Evolutionary conservation across 164 flowering plant species (phyloP).

Genomic region (Macadamia integrifolia): DNA sequence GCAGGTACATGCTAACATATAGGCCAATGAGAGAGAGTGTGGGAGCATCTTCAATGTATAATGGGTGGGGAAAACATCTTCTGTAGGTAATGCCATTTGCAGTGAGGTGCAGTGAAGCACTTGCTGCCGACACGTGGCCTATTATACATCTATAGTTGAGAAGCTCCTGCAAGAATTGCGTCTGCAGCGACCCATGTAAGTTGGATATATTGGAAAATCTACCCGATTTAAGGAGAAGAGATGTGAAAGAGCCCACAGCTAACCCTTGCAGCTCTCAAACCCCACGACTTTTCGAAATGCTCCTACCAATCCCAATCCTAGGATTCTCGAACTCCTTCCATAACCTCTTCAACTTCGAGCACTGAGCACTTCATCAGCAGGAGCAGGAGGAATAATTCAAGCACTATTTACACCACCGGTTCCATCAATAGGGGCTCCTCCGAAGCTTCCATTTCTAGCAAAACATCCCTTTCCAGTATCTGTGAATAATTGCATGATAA

Average conservation of each 20-base stretch:
- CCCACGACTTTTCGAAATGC: background rate
- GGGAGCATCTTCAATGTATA: no score
- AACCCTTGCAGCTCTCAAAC: background rate
- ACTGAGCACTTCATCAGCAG: background rate
- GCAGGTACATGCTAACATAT: no score
- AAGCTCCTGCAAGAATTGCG: no score
- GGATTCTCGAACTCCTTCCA: background rate
- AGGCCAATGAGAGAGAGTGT: no score
- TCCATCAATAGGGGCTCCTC: slow-evolving; percentile 12
- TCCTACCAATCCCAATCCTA: background rate
- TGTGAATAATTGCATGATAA: slow-evolving; percentile 29
- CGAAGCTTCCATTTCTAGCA: slow-evolving; percentile 21
- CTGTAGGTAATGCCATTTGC: no score
- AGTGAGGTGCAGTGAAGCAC: no score
- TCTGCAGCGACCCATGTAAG: no score
- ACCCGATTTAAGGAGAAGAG: background rate
- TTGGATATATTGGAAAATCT: no score
- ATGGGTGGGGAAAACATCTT: no score
- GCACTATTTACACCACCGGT: background rate
- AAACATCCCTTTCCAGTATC: slow-evolving; percentile 30
- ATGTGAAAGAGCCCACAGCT: background rate
- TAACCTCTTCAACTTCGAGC: background rate
- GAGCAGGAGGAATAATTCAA: background rate
- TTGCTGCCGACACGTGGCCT: no score
- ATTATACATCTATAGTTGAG: no score